Conservation (phyloP, 352 stramenopile species). For the Pythium aquatile region DNA sequence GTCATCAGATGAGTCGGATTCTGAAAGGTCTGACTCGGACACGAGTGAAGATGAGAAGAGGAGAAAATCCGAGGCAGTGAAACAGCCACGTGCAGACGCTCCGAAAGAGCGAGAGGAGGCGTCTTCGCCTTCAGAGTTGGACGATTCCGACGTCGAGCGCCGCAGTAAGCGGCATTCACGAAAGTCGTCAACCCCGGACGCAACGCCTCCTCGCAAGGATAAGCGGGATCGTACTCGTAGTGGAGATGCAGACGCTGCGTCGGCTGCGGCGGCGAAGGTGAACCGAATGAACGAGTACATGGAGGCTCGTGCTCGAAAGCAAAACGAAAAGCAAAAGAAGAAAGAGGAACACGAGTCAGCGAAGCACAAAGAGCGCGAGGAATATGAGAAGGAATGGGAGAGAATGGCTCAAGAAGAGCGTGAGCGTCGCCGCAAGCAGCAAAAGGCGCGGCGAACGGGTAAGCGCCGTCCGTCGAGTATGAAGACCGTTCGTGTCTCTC, state of each 20-base stretch:
- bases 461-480: conserved; percentile 72
- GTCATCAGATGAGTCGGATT: conserved; percentile 19
- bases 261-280: conserved; percentile 33
- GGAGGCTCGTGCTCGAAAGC: conserved; percentile 75
- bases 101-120: not conserved
- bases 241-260: conserved; percentile 23
- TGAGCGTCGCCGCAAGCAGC: conserved; percentile 79
- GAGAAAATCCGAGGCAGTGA: not conserved
- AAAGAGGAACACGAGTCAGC: conserved; percentile 70
- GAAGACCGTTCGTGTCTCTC: conserved; percentile 80
- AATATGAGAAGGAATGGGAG: conserved; percentile 89
- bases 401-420: conserved; percentile 86
- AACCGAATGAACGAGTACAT: conserved; percentile 90
- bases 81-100: not conserved
- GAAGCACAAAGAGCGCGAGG: conserved; percentile 76
- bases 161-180: conserved; percentile 1
- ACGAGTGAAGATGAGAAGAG: conserved; percentile 9
- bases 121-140: not conserved
- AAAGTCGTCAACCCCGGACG: not conserved
- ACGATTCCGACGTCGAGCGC: conserved; percentile 9
- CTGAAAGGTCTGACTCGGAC: conserved; percentile 10
- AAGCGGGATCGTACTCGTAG: conserved; percentile 28
- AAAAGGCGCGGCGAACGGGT: conserved; percentile 61
- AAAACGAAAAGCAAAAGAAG: conserved; percentile 74
- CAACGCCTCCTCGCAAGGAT: conserved; percentile 2